phyloP scores from a whole-genome alignment of 768 basidiomycete genomes.

The Rickenella mellea region DNA sequence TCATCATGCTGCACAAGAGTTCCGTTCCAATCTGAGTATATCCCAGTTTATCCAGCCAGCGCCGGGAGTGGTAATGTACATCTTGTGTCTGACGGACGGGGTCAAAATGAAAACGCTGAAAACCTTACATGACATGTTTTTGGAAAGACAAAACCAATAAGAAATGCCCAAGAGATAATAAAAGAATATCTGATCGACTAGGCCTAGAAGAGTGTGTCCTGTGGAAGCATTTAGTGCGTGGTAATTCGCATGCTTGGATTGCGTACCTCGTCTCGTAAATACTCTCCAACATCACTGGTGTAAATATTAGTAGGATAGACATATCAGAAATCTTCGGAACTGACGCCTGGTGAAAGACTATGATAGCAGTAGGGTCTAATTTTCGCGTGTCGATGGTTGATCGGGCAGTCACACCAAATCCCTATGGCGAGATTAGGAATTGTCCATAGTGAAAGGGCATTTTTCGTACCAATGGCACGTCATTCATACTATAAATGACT shows the following conservation, averaged over 20 bases:
- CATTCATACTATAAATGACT: slow-evolving; percentile 92
- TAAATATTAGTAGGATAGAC: not conserved
- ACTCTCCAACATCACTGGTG: slow-evolving; percentile 91
- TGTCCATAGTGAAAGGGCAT: not conserved
- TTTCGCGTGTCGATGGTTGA: slow-evolving; percentile 95
- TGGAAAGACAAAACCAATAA: no score
- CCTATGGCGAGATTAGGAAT: slow-evolving; percentile 37
- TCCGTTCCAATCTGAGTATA: no score
- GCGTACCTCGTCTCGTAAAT: slow-evolving; percentile 87
- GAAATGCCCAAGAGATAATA: no score
- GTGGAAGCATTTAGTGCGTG: slow-evolving; percentile 10
- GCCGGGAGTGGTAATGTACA: no score
- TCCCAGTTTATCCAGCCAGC: no score
- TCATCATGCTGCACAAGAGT: no score
- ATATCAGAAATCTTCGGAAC: slow-evolving; percentile 15
- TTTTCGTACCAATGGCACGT: slow-evolving; percentile 73
- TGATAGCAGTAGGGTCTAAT: slow-evolving; percentile 92
- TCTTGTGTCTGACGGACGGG: no score
- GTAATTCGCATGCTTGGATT: not conserved
- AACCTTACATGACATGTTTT: no score
- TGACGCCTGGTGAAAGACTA: slow-evolving; percentile 97
- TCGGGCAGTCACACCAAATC: slow-evolving; percentile 94
- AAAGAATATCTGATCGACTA: slow-evolving; percentile 10
- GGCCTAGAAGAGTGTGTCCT: slow-evolving; percentile 72
- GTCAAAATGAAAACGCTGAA: no score